phyloP scores from a whole-genome alignment of 73 alveolate genomes.

The Tetrahymena borealis region DNA sequence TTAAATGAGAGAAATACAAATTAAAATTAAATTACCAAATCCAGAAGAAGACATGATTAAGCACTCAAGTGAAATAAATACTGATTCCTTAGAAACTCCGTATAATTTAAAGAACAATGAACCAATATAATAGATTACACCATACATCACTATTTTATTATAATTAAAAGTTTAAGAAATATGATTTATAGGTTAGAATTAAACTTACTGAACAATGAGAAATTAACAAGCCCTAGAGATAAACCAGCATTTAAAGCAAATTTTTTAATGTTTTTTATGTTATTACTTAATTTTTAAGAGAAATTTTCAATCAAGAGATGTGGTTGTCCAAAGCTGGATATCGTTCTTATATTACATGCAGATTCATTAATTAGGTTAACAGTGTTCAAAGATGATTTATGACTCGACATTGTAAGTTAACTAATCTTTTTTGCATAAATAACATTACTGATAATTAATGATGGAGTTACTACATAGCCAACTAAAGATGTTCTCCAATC shows the following conservation, averaged over 20 bases:
- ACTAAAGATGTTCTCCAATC: background rate
- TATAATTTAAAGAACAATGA: slow-evolving; percentile 33
- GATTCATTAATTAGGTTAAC: background rate
- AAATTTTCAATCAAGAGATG: background rate
- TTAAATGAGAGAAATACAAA: slow-evolving; percentile 54
- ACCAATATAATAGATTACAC: background rate
- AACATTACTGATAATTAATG: background rate
- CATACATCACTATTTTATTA: background rate
- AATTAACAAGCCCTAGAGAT: slow-evolving; percentile 30
- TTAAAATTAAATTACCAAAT: slow-evolving; percentile 37
- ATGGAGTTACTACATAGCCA: background rate
- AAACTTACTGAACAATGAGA: slow-evolving; percentile 46
- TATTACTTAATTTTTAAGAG: slow-evolving; percentile 50
- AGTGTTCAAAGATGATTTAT: background rate
- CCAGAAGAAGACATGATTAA: slow-evolving; percentile 26
- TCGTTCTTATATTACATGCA: background rate
- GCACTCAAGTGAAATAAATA: slow-evolving; percentile 51
- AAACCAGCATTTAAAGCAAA: slow-evolving; percentile 30
- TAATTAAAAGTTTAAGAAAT: too few species aligned
- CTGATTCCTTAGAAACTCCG: slow-evolving; percentile 43
- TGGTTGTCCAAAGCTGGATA: background rate
- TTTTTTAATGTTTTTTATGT: slow-evolving; percentile 50
- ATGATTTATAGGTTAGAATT: slow-evolving; percentile 55
- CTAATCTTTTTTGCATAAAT: background rate
- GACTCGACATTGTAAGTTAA: background rate